phyloP scores from a whole-genome alignment of 176 grass and related monocot species.

The Coix lacrymajobi region DNA sequence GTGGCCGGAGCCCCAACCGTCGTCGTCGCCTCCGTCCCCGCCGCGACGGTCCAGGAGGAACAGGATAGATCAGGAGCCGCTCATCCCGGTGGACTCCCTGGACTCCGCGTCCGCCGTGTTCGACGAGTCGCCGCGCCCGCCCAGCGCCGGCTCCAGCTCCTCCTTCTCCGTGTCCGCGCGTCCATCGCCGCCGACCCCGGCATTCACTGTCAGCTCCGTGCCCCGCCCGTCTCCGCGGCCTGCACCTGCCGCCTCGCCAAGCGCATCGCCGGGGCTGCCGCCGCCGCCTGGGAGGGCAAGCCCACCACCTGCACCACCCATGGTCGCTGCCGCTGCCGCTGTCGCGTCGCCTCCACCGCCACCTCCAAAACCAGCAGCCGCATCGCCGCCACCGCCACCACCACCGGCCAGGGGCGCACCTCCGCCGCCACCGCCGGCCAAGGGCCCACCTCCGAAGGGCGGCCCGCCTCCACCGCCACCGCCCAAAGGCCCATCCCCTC shows the following conservation, averaged over 20 bases:
- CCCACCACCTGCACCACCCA: slow-evolving; percentile 3
- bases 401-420: slow-evolving; percentile 25
- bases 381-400: slow-evolving; percentile 35
- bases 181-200: not conserved
- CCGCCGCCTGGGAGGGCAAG: slow-evolving; percentile 34
- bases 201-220: slow-evolving; percentile 5
- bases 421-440: slow-evolving; percentile 8
- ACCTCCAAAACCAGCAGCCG: slow-evolving; percentile 28
- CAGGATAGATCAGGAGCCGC: slow-evolving; percentile 57
- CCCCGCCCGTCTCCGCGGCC: slow-evolving; percentile 22
- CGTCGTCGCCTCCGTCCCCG: slow-evolving; percentile 20
- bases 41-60: slow-evolving; percentile 25
- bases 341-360: slow-evolving; percentile 26
- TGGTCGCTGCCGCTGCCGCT: not conserved
- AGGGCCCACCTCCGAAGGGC: slow-evolving; percentile 23
- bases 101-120: slow-evolving; percentile 47
- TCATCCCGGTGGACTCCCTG: slow-evolving; percentile 48
- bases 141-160: slow-evolving; percentile 30
- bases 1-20: slow-evolving; percentile 6
- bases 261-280: slow-evolving; percentile 8
- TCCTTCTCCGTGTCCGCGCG: slow-evolving; percentile 30
- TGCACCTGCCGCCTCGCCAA: not conserved
- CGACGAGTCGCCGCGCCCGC: slow-evolving; percentile 36
- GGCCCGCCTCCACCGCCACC: slow-evolving; percentile 45
- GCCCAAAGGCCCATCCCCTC: slow-evolving; percentile 42